Evolutionary conservation across 2,329 filamentous ascomycete genomes (phyloP).

Genomic region (Alternaria viburni): DNA sequence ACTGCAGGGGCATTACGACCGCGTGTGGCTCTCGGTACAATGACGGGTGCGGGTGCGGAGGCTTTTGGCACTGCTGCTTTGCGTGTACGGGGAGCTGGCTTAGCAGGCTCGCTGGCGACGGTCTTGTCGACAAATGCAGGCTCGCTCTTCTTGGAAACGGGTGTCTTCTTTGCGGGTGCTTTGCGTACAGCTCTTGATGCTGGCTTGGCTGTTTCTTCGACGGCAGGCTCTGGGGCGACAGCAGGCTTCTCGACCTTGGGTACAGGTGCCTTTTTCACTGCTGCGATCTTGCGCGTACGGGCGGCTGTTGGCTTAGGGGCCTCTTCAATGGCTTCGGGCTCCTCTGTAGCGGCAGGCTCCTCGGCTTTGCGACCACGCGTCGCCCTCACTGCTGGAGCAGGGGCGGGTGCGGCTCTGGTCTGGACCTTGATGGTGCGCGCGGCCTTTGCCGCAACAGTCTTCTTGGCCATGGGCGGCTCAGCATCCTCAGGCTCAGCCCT

Average conservation of each 20-base stretch:
- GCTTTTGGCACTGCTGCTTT: constrained; percentile 24
- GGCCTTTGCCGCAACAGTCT: constrained; percentile 25
- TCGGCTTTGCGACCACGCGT: constrained; percentile 32
- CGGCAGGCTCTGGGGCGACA: constrained; percentile 11
- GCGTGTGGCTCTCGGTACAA: constrained; percentile 26
- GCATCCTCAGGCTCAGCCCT: constrained; percentile 26
- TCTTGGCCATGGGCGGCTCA: constrained; percentile 23
- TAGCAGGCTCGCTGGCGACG: constrained; percentile 17
- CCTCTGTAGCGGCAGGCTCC: constrained; percentile 15
- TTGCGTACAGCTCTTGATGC: constrained; percentile 24
- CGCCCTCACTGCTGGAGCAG: constrained; percentile 30
- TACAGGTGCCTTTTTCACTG: constrained; percentile 21
- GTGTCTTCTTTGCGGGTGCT: constrained; percentile 23
- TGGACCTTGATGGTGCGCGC: constrained; percentile 30
- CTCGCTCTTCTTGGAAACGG: constrained; percentile 16
- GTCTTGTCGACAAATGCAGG: constrained; percentile 12
- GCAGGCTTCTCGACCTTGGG: constrained; percentile 15
- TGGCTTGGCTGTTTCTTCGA: constrained; percentile 23
- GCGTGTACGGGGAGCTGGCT: constrained; percentile 27
- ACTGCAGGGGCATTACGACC: constrained; percentile 24
- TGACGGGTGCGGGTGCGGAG: constrained; percentile 12
- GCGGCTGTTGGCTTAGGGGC: constrained; percentile 23
- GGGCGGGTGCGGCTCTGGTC: constrained; percentile 19
- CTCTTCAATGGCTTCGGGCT: constrained; percentile 20
- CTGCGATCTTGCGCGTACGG: constrained; percentile 26